Percentiles rank a stretch among this genome's conserved stretches.
Evolutionary conservation across 2,329 filamentous ascomycete species (phyloP).

Genomic region (Trichoderma gracile): DNA sequence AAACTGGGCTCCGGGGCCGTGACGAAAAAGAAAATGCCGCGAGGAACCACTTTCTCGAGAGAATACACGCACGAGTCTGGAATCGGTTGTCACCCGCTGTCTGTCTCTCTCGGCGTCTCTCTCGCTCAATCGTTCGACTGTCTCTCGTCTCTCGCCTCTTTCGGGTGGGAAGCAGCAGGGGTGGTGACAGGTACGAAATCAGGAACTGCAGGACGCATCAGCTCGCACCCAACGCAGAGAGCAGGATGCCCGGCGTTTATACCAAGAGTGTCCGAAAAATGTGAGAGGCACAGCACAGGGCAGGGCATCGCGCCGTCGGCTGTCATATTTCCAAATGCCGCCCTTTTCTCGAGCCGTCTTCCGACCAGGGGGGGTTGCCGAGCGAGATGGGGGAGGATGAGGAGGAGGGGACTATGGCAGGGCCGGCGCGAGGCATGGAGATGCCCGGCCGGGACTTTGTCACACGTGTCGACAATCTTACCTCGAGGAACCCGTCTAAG

Average conservation of each 20-base stretch:
- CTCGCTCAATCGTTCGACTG: no score
- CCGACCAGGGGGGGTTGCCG: no score
- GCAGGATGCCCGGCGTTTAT: slow-evolving; percentile 20
- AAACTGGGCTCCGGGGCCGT: slow-evolving; percentile 2
- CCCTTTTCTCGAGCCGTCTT: neutral
- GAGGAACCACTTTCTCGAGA: slow-evolving; percentile 10
- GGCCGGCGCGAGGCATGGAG: slow-evolving; percentile 11
- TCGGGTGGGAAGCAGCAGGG: neutral
- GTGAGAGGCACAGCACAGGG: neutral
- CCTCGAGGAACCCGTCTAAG: slow-evolving; percentile 2
- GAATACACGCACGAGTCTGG: neutral
- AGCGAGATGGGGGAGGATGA: no score
- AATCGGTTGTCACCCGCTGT: no score
- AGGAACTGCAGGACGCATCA: slow-evolving; percentile 22
- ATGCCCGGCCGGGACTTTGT: slow-evolving; percentile 15
- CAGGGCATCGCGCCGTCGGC: slow-evolving; percentile 14
- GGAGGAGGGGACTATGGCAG: neutral
- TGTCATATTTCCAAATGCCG: slow-evolving; percentile 14
- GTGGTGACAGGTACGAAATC: slow-evolving; percentile 2
- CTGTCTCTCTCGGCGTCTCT: no score
- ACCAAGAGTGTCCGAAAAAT: slow-evolving; percentile 10
- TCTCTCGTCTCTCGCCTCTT: neutral
- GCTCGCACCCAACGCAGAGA: slow-evolving; percentile 20
- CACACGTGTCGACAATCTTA: slow-evolving; percentile 25
- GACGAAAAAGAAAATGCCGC: slow-evolving; percentile 4